phyloP scores from a whole-genome alignment of 257 asterid genomes.

The Gynochthodes officinalis region DNA sequence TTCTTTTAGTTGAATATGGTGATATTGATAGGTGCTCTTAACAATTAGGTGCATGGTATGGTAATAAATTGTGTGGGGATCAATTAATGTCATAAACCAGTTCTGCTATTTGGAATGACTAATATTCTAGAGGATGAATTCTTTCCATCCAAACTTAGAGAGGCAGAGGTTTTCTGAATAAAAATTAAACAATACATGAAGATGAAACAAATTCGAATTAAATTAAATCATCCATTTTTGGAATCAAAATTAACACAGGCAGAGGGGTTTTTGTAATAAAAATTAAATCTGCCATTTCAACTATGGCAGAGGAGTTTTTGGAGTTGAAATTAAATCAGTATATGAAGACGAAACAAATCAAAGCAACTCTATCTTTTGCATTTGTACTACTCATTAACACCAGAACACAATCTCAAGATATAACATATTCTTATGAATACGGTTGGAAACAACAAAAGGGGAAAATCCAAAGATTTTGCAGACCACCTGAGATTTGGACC shows the following conservation, averaged over 20 bases:
- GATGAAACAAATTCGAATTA: too few relatives aligned
- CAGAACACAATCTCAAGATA: neutral
- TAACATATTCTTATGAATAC: neutral
- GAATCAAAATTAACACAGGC: too few relatives aligned
- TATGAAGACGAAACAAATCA: neutral
- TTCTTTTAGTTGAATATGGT: too few relatives aligned
- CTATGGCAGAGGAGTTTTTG: too few relatives aligned
- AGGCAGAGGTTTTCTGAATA: too few relatives aligned
- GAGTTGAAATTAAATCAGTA: neutral
- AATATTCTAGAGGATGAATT: neutral
- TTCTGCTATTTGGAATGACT: neutral
- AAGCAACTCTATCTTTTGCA: neutral
- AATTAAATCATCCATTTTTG: too few relatives aligned
- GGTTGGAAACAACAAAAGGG: neutral
- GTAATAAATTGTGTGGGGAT: too few relatives aligned
- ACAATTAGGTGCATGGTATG: too few relatives aligned
- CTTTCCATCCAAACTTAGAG: neutral
- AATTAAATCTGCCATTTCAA: neutral
- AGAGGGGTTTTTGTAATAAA: too few relatives aligned
- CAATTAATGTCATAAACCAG: neutral
- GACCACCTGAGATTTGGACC: neutral
- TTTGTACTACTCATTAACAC: neutral
- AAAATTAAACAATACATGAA: too few relatives aligned
- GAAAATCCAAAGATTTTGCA: neutral
- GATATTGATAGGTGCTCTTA: too few relatives aligned